These are phyloP conservation scores for Orychophragmus violaceus DNA, from an alignment of 345 rosid species.

Conservation along the genomic window DNA sequence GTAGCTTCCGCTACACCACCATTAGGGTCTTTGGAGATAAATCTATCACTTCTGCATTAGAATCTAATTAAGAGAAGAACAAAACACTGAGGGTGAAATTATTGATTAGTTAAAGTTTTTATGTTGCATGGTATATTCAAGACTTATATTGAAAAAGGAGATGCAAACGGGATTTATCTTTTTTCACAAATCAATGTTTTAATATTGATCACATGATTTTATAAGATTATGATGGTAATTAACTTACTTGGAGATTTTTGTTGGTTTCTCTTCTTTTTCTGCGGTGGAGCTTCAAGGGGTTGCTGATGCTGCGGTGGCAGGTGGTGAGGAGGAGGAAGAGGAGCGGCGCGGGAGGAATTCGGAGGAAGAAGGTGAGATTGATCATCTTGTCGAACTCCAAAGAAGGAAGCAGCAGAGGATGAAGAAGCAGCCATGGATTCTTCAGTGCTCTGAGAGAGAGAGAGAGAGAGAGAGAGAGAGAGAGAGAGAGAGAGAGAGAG, in stretches of 20 bases:
- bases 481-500: no score
- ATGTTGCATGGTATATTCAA: no score
- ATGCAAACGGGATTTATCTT: conserved; percentile 5
- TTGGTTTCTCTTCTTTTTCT: neutral
- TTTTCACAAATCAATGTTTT: conserved; percentile 9
- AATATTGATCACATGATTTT: neutral
- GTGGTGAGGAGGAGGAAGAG: neutral
- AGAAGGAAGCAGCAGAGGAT: conserved; percentile 58
- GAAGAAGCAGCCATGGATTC: conserved; percentile 60
- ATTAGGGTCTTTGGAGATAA: no score
- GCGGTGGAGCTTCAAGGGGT: neutral
- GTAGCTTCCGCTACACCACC: no score
- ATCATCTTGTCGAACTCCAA: conserved; percentile 56
- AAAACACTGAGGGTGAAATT: no score
- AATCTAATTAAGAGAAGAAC: no score
- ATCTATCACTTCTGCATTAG: no score
- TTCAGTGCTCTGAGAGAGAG: conserved; percentile 29
- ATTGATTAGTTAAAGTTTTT: no score
- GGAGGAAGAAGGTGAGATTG: conserved; percentile 10
- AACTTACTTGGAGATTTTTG: conserved; percentile 77
- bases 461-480: conserved; percentile 27
- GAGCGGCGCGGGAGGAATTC: neutral
- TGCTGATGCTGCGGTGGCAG: neutral
- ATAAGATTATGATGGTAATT: neutral
- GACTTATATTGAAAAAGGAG: conserved; percentile 14